A percentile compares a stretch with the other conserved stretches of the same genome.
Conservation (phyloP, 441 rosid species). For the Mallotus repandus region DNA sequence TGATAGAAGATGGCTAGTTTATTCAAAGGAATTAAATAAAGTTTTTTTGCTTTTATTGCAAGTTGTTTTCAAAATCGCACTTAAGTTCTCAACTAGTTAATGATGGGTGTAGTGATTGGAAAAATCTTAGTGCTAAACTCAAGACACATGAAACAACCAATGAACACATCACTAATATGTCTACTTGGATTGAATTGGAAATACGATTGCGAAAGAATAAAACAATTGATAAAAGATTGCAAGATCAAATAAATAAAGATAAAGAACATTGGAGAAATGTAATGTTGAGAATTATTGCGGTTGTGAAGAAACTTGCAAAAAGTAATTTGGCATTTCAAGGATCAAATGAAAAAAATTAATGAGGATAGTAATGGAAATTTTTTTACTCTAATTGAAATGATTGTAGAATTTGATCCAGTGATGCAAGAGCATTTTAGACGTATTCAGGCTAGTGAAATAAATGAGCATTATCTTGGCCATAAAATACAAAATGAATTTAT, state of each 20-base stretch:
- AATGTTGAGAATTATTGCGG: background rate
- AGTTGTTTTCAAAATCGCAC: slow-evolving; percentile 2
- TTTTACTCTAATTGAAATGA: background rate
- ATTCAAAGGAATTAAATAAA: background rate
- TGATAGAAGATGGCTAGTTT: slow-evolving; percentile 1
- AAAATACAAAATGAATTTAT: slow-evolving; percentile 14
- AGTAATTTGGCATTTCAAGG: background rate
- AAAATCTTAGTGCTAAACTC: background rate
- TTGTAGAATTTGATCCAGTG: slow-evolving; percentile 17
- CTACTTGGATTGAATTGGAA: background rate
- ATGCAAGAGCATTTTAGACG: slow-evolving; percentile 19
- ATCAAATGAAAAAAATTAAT: background rate
- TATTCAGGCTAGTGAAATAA: background rate
- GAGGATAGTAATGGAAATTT: background rate
- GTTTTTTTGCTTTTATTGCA: slow-evolving; percentile 1
- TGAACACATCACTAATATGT: background rate
- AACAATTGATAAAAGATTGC: background rate
- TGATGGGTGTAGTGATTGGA: background rate
- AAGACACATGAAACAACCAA: background rate
- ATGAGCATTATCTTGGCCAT: slow-evolving; percentile 19
- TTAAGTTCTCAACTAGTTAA: background rate
- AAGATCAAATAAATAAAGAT: background rate
- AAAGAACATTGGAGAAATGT: background rate
- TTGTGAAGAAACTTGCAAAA: background rate
- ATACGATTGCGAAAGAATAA: background rate